Evolutionary conservation across 495 filamentous ascomycete species (phyloP).

Genomic region (Niebla homalea): DNA sequence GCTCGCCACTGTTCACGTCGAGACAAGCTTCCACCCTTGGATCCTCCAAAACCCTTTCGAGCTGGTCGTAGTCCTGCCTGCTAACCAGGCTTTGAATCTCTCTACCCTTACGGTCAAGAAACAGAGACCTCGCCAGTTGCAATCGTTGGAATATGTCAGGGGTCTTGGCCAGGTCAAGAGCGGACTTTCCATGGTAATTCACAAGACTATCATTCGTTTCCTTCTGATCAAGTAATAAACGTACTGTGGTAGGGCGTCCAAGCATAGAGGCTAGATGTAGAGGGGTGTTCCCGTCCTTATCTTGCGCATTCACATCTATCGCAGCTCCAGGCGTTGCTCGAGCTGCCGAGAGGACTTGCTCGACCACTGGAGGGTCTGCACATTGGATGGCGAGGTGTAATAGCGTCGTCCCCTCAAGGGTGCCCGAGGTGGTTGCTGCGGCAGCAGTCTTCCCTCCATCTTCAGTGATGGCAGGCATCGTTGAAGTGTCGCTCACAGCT

Average conservation of each 20-base stretch:
- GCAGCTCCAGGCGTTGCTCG: constrained; percentile 34
- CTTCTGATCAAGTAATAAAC: constrained; percentile 62
- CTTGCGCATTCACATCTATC: constrained; percentile 77
- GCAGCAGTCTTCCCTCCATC: constrained; percentile 33
- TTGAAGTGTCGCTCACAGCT: constrained; percentile 57
- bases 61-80: constrained; percentile 55
- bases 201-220: constrained; percentile 78
- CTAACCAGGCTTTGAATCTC: constrained; percentile 66
- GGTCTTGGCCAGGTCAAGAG: constrained; percentile 77
- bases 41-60: constrained; percentile 72
- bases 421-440: constrained; percentile 24
- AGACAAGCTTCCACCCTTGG: constrained; percentile 68
- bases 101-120: constrained; percentile 71
- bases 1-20: constrained; percentile 81
- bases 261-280: constrained; percentile 79
- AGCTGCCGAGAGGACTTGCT: constrained; percentile 73
- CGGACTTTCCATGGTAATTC: constrained; percentile 78
- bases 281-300: constrained; percentile 86
- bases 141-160: constrained; percentile 93
- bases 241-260: constrained; percentile 64
- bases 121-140: constrained; percentile 80
- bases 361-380: constrained; percentile 88
- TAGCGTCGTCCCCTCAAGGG: constrained; percentile 68
- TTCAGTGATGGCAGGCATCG: constrained; percentile 26
- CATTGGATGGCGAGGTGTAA: constrained; percentile 95